A percentile compares a stretch with the other conserved stretches of the same genome.
phyloP scores from a whole-genome alignment of 169 alveolate genomes.

The Plasmodium inui region DNA sequence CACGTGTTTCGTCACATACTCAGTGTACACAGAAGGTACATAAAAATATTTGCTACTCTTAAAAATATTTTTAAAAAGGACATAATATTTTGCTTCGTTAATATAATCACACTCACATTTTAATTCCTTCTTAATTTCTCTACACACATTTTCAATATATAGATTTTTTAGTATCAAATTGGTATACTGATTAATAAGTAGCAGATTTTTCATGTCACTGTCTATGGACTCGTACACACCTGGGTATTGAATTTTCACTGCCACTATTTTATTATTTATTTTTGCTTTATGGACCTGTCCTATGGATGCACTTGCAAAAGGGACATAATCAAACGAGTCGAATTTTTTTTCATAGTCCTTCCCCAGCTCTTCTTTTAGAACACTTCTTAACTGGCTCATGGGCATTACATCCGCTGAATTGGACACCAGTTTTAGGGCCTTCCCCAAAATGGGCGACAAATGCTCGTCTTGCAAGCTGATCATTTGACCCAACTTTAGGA shows the following conservation, averaged over 20 bases:
- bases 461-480: slow-evolving; percentile 90
- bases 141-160: slow-evolving; percentile 80
- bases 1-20: slow-evolving; percentile 77
- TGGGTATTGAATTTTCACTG: slow-evolving; percentile 86
- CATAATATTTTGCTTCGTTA: slow-evolving; percentile 86
- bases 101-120: slow-evolving; percentile 84
- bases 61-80: slow-evolving; percentile 78
- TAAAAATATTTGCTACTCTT: slow-evolving; percentile 79
- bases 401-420: slow-evolving; percentile 95
- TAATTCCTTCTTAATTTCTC: slow-evolving; percentile 81
- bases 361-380: slow-evolving; percentile 89
- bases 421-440: slow-evolving; percentile 91
- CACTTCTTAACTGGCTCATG: slow-evolving; percentile 84
- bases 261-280: slow-evolving; percentile 77
- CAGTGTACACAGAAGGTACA: slow-evolving; percentile 81
- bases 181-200: slow-evolving; percentile 79
- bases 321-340: slow-evolving; percentile 78
- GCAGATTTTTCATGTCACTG: slow-evolving; percentile 81
- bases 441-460: slow-evolving; percentile 88
- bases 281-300: slow-evolving; percentile 86
- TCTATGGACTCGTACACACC: slow-evolving; percentile 85
- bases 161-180: slow-evolving; percentile 79
- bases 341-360: slow-evolving; percentile 88
- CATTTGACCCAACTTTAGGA: slow-evolving; percentile 88
- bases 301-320: slow-evolving; percentile 90